phyloP scores from a whole-genome alignment of 345 rosid genomes.

The Psidium friedrichsthalianum region DNA sequence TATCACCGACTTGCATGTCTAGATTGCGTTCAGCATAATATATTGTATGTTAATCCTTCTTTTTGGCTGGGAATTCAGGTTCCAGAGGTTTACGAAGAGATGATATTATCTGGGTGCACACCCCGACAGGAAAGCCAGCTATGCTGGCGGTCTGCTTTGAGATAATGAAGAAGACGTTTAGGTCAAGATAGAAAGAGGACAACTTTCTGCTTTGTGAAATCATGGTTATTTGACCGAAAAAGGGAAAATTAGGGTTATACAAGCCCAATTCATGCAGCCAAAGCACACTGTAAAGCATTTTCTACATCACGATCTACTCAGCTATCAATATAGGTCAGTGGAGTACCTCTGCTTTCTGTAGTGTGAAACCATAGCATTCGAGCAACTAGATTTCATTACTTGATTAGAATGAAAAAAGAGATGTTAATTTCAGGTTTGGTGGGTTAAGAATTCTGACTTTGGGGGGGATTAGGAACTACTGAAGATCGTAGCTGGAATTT shows the following conservation, averaged over 20 bases:
- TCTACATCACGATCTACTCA: neutral
- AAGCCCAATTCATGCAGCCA: neutral
- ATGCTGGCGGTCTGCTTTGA: constrained; percentile 90
- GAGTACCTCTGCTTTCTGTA: neutral
- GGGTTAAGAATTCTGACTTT: neutral
- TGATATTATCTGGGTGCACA: constrained; percentile 75
- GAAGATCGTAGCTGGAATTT: neutral
- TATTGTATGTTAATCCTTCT: neutral
- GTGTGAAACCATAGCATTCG: neutral
- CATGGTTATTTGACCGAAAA: neutral
- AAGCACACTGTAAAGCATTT: neutral
- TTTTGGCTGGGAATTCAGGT: constrained; percentile 40
- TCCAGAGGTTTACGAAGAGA: constrained; percentile 82
- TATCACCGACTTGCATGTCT: neutral
- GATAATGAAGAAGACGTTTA: constrained; percentile 74
- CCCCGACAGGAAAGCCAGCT: constrained; percentile 92
- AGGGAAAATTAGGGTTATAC: neutral
- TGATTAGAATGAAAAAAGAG: neutral
- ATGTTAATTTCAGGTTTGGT: neutral
- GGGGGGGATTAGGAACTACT: neutral
- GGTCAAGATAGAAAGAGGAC: neutral
- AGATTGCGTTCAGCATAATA: neutral
- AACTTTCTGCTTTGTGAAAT: neutral
- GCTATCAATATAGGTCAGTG: neutral
- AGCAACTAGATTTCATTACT: neutral